Conservation (phyloP, 208 protist genomes). For the Crithidia acanthocephali region DNA sequence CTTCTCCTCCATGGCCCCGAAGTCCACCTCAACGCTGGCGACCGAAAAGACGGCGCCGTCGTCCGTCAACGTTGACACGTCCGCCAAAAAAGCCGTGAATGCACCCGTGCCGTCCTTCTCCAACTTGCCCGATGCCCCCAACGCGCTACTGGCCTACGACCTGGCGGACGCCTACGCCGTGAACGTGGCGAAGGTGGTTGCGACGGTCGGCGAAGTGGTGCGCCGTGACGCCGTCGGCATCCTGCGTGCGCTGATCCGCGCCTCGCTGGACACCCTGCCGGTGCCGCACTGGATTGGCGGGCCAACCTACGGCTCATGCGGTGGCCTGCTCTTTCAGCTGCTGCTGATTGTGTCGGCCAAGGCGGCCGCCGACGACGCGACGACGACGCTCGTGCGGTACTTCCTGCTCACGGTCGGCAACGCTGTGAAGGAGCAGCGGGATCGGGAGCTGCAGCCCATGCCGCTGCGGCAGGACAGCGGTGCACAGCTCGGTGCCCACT, state of each 20-base stretch:
- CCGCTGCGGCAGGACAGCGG: neutral
- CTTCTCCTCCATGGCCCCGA: slow-evolving; percentile 7
- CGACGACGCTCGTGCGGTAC: slow-evolving; percentile 63
- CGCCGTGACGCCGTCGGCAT: slow-evolving; percentile 54
- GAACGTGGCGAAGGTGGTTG: slow-evolving; percentile 21
- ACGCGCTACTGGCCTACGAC: slow-evolving; percentile 11
- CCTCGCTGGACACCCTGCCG: slow-evolving; percentile 62
- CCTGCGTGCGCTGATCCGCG: slow-evolving; percentile 51
- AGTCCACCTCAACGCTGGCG: neutral
- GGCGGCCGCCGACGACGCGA: slow-evolving; percentile 44
- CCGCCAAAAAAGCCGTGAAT: slow-evolving; percentile 3
- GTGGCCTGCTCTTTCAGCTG: slow-evolving; percentile 82
- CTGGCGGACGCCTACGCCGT: slow-evolving; percentile 21
- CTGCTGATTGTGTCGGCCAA: slow-evolving; percentile 64
- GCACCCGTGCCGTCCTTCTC: slow-evolving; percentile 8
- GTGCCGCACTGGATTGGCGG: slow-evolving; percentile 55
- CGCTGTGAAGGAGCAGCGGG: slow-evolving; percentile 47
- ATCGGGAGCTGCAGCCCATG: slow-evolving; percentile 21
- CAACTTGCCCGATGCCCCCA: slow-evolving; percentile 1
- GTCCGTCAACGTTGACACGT: neutral
- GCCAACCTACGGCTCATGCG: slow-evolving; percentile 75
- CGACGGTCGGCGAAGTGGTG: slow-evolving; percentile 39
- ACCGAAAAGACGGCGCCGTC: slow-evolving; percentile 4
- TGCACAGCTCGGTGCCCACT: neutral
- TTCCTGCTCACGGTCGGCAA: slow-evolving; percentile 65